Base-by-base conservation (phyloP, 108 stramenopile genomes). In the Cyclostephanos tholiformis region DNA sequence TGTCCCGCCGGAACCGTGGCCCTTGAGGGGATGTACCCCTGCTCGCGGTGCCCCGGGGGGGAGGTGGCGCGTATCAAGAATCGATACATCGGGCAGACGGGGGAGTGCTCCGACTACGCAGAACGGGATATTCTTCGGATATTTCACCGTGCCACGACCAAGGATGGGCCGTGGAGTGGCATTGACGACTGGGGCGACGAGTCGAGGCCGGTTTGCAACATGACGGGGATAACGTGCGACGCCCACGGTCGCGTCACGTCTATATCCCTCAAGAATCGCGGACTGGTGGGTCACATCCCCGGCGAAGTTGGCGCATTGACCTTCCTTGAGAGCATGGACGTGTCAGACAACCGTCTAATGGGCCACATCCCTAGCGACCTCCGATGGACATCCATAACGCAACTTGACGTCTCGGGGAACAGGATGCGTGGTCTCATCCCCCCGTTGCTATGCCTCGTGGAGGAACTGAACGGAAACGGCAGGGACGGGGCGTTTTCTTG, bases 221-320 rank as follows among this genome's bases (percentile, higher is more conserved):
- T 86, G 78, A 63, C 65, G 10, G 90, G 90, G 6, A 65, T 91
- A 43, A 53, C 71, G 11, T 91, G 90, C 55, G 80, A 84, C 66
- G 39, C 41, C 7, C 69, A 86, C 25, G 74, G 61, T 9, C 61
- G 71, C 22, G 72, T 87, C 19, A 58, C 71, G 16, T 48, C 78
- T 29, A 74, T 92, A 36, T 36, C 39, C 6, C 77, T 86, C 53
- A 66, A 63, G 19, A 68, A 72, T 65, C 57, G 57, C 2, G 69
- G 74, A 23, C 63, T 89, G 30, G 67, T 61, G 38, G 91, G 91
- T 11, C 70, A 72, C 11, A 83, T 89, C 29, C 80, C 86, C 9
- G 63, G 71, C 20, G 78, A 70, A 26, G 46, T 89, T 27, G 88
- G 88, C 1, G 80, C 81, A 48, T 65, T 89, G 12, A 50, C 60